Conservation (phyloP, 208 protist species). For the Acanthamoeba royreba region DNA sequence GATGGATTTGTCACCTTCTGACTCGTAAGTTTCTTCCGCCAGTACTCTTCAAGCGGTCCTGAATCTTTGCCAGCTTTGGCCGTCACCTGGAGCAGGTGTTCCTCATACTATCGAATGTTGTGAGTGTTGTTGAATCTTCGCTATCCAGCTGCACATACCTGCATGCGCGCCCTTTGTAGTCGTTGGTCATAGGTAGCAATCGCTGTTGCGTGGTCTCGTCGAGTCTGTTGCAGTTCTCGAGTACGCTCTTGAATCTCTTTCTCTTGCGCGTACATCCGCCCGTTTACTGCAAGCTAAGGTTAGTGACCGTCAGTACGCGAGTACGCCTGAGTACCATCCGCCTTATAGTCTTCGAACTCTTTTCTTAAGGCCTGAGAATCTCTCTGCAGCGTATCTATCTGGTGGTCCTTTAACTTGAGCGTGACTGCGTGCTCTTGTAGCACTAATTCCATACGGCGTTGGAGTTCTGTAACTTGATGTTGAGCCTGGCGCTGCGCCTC, state of each 20-base stretch:
- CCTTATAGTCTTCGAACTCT: neutral
- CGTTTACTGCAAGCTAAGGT: neutral
- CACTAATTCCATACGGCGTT: neutral
- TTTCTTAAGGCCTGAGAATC: neutral
- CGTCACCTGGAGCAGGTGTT: neutral
- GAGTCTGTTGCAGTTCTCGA: neutral
- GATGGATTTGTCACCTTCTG: neutral
- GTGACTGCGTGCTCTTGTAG: neutral
- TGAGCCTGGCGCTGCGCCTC: neutral
- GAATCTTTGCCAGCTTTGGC: neutral
- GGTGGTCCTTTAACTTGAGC: neutral
- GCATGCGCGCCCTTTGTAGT: neutral
- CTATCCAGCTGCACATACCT: too few species aligned
- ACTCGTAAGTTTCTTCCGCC: neutral
- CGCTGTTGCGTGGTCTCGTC: neutral
- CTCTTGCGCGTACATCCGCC: neutral
- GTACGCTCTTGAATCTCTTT: neutral
- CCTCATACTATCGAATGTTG: neutral
- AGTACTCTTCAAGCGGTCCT: neutral
- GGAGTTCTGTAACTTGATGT: neutral
- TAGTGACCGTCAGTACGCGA: too few species aligned
- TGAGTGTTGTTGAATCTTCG: too few species aligned
- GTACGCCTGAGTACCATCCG: too few species aligned
- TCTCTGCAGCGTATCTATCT: neutral
- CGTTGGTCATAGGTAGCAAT: neutral